These are phyloP conservation scores for Plantago lanceolata DNA, from an alignment of 305 asterid species.

Conservation along the genomic window DNA sequence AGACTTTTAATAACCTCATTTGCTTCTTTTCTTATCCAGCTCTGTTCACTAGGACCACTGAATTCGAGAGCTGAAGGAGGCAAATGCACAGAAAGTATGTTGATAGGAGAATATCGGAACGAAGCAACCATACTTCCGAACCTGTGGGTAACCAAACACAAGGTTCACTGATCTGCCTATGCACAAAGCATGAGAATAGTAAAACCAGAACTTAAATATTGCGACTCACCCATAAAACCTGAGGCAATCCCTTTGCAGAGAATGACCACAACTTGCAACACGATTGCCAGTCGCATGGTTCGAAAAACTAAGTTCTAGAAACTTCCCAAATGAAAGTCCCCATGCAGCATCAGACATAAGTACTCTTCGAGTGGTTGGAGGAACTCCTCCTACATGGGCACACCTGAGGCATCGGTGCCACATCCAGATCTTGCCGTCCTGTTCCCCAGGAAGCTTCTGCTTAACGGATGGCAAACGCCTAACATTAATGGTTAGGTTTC, in stretches of 20 bases:
- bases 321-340: conserved; percentile 97
- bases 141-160: conserved; percentile 34
- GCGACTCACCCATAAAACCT: conserved; percentile 80
- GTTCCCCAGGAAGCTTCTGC: conserved; percentile 62
- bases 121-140: conserved; percentile 82
- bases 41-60: conserved; percentile 51
- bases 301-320: conserved; percentile 94
- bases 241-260: conserved; percentile 93
- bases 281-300: conserved; percentile 90
- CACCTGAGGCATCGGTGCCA: conserved; percentile 98
- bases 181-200: neutral
- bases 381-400: conserved; percentile 55
- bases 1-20: conserved; percentile 48
- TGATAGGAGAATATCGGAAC: conserved; percentile 81
- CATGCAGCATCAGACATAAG: conserved; percentile 95
- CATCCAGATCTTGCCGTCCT: conserved; percentile 97
- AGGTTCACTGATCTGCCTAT: neutral
- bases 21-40: conserved; percentile 68
- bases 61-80: conserved; percentile 83
- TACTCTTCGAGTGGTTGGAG: conserved; percentile 81
- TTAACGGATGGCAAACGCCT: conserved; percentile 49
- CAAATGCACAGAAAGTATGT: conserved; percentile 70
- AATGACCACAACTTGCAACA: conserved; percentile 91
- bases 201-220: neutral
- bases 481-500: conserved; percentile 82